A percentile compares a stretch with the other conserved stretches of the same genome.
These are phyloP conservation scores for Mortierella antarctica DNA, from an alignment of 192 early-diverging fungal species.

Conservation along the genomic window DNA sequence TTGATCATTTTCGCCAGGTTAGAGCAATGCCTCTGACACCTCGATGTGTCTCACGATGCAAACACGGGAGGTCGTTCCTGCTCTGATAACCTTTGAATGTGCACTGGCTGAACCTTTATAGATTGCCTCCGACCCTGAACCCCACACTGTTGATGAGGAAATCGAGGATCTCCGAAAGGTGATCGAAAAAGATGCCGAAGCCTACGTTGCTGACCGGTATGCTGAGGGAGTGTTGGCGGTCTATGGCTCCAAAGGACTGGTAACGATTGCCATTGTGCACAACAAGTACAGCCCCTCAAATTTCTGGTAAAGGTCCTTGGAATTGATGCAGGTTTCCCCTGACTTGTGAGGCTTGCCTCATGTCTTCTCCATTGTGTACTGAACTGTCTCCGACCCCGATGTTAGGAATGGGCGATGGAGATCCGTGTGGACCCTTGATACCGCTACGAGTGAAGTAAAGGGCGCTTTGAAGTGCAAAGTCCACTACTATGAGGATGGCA, in stretches of 20 bases:
- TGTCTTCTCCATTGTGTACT: neutral
- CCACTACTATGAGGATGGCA: slow-evolving; percentile 99
- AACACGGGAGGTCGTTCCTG: neutral
- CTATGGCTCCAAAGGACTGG: slow-evolving; percentile 61
- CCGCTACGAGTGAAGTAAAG: slow-evolving; percentile 68
- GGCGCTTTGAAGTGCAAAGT: slow-evolving; percentile 84
- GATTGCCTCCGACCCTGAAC: slow-evolving; percentile 49
- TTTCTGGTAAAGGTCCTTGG: slow-evolving; percentile 75
- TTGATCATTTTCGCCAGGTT: slow-evolving; percentile 84
- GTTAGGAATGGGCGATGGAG: slow-evolving; percentile 93
- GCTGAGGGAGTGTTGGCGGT: slow-evolving; percentile 79
- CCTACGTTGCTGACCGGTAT: slow-evolving; percentile 84
- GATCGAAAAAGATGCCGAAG: slow-evolving; percentile 70
- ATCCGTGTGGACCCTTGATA: slow-evolving; percentile 79
- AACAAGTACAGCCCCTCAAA: slow-evolving; percentile 95
- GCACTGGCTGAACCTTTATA: slow-evolving; percentile 7
- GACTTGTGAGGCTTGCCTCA: neutral
- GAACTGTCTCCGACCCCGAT: neutral
- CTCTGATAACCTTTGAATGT: neutral
- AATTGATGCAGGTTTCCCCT: neutral
- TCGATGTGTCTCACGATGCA: neutral
- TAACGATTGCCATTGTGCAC: slow-evolving; percentile 79
- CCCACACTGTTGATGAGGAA: slow-evolving; percentile 34
- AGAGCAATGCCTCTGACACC: neutral
- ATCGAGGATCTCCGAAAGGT: slow-evolving; percentile 56